These are phyloP conservation scores for Agapanthus africanus DNA, from an alignment of 106 monocot species.

Conservation along the genomic window DNA sequence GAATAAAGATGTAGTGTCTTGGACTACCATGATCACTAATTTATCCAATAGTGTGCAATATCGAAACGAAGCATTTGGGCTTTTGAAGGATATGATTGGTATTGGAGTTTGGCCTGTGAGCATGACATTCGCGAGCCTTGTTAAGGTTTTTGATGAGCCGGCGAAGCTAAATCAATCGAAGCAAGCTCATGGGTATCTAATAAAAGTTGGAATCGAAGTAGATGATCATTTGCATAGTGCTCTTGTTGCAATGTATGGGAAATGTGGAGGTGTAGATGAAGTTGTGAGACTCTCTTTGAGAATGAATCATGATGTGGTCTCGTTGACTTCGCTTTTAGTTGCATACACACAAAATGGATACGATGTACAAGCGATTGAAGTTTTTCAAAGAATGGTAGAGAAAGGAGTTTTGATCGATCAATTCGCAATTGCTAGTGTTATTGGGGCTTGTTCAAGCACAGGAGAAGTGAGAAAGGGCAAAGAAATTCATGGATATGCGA, in stretches of 20 bases:
- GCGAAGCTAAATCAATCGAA: slow-evolving; percentile 29
- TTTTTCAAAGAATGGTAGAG: slow-evolving; percentile 39
- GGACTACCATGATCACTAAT: slow-evolving; percentile 53
- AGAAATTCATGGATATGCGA: slow-evolving; percentile 51
- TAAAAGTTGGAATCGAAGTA: slow-evolving; percentile 43
- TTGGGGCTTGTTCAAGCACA: slow-evolving; percentile 27
- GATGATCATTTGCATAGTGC: slow-evolving; percentile 36
- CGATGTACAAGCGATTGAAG: slow-evolving; percentile 18
- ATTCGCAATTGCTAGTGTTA: slow-evolving; percentile 32
- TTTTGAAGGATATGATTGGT: slow-evolving; percentile 50
- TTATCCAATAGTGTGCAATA: slow-evolving; percentile 22
- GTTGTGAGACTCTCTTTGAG: slow-evolving; percentile 25
- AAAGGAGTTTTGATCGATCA: slow-evolving; percentile 25
- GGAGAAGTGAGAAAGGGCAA: slow-evolving; percentile 22
- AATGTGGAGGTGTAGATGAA: slow-evolving; percentile 48
- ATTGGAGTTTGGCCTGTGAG: slow-evolving; percentile 33
- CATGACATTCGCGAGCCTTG: slow-evolving; percentile 45
- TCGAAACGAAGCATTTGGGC: slow-evolving; percentile 16
- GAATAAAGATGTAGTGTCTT: slow-evolving; percentile 33
- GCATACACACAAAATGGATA: slow-evolving; percentile 49
- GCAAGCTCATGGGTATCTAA: slow-evolving; percentile 51
- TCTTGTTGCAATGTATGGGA: slow-evolving; percentile 62
- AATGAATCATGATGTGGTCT: slow-evolving; percentile 31
- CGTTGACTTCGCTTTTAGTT: slow-evolving; percentile 47
- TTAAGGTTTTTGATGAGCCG: slow-evolving; percentile 48